Conservation (phyloP, 495 filamentous ascomycete species). For the Aspergillus funiculosus region DNA sequence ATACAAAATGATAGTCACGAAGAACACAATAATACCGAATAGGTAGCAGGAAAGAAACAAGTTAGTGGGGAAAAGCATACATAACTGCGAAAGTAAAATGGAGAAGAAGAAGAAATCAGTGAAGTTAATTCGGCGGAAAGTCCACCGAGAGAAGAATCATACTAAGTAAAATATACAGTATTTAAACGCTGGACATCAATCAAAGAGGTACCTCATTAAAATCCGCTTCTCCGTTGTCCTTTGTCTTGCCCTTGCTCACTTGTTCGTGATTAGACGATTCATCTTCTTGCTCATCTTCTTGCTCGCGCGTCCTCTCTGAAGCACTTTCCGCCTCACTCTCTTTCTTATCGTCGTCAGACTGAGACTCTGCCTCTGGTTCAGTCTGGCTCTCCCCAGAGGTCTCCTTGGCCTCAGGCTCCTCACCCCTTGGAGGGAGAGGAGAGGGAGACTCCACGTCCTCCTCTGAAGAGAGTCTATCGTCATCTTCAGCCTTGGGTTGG, state of each 20-base stretch:
- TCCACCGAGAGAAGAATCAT: slow-evolving; percentile 3
- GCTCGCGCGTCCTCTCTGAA: neutral
- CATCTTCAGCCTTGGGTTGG: slow-evolving; percentile 26
- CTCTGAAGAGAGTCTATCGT: slow-evolving; percentile 26
- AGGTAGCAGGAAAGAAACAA: neutral
- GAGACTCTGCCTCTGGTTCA: slow-evolving; percentile 2
- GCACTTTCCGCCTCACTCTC: neutral
- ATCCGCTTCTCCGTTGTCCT: slow-evolving; percentile 31
- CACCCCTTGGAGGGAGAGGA: slow-evolving; percentile 38
- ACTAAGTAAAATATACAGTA: slow-evolving; percentile 6
- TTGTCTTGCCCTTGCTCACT: slow-evolving; percentile 27
- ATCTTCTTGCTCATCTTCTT: slow-evolving; percentile 22
- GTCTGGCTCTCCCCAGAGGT: neutral
- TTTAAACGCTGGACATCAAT: slow-evolving; percentile 12
- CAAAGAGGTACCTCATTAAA: slow-evolving; percentile 42
- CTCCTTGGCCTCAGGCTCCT: slow-evolving; percentile 11
- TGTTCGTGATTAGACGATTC: slow-evolving; percentile 15
- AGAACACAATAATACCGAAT: neutral
- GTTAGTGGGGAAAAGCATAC: slow-evolving; percentile 7
- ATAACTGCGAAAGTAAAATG: slow-evolving; percentile 1
- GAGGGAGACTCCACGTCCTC: slow-evolving; percentile 25
- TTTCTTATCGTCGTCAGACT: slow-evolving; percentile 9
- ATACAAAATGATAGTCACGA: slow-evolving; percentile 9
- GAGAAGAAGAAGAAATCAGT: neutral
- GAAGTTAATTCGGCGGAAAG: neutral